These are phyloP conservation scores for Sambucus nigra DNA, from an alignment of 129 eudicot species.

Conservation along the genomic window DNA sequence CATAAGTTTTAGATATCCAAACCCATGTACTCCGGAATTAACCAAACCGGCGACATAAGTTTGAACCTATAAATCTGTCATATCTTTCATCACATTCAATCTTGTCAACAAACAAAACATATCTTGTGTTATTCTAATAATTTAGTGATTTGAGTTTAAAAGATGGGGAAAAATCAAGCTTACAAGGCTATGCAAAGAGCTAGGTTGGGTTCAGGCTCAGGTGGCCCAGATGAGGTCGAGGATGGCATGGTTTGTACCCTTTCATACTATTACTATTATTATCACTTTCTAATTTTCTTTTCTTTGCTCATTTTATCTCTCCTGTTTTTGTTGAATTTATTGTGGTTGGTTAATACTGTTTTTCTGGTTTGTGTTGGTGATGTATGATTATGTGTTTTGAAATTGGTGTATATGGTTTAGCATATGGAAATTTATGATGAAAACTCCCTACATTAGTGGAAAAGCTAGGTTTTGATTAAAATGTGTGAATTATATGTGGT, in stretches of 20 bases:
- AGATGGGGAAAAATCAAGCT: constrained; percentile 95
- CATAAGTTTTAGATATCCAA: too few relatives aligned
- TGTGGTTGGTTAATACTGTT: background rate
- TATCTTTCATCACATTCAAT: too few relatives aligned
- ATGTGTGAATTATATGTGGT: too few relatives aligned
- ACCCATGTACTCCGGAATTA: too few relatives aligned
- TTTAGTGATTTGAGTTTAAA: background rate
- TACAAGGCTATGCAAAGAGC: constrained; percentile 99
- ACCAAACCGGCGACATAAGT: too few relatives aligned
- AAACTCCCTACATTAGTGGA: too few relatives aligned
- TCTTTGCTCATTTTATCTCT: background rate
- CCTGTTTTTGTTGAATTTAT: background rate
- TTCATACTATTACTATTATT: constrained; percentile 29
- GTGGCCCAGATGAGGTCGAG: constrained; percentile 71
- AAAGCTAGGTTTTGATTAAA: too few relatives aligned
- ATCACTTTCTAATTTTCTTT: background rate
- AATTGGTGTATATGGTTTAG: background rate
- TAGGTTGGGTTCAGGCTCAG: constrained; percentile 67
- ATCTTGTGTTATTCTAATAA: too few relatives aligned
- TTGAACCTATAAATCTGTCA: too few relatives aligned
- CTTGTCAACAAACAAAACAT: too few relatives aligned
- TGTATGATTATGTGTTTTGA: background rate
- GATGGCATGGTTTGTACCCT: constrained; percentile 99
- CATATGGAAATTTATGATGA: too few relatives aligned
- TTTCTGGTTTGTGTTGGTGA: background rate